Base-by-base conservation (phyloP, 306 rosid genomes). In the Vicia sativa region DNA sequence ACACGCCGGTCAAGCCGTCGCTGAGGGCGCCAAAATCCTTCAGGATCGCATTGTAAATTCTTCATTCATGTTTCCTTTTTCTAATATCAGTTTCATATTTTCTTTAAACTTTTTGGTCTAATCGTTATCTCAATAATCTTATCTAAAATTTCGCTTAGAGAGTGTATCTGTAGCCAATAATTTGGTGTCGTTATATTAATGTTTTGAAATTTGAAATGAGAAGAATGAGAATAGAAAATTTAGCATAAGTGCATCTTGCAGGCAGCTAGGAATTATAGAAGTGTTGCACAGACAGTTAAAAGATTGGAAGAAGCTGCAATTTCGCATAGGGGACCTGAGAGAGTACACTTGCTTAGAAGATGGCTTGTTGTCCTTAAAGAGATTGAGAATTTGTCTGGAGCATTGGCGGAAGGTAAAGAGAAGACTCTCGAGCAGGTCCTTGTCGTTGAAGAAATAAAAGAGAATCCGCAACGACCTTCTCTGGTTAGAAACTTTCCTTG, bases 1-100 rank as follows among this genome's bases (percentile, higher is more conserved):
- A 15, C 99, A 95, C 2, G 99, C 99, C 61, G 97, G 99, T 11
- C 99, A 95, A 45, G 99, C 96, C 61, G 97, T 95, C 1, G 87
- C 96, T 0, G 99, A 86, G 71, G 97, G 99, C 58, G 95, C 99
- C 77, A 95, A 95, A 76, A 82, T 89, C 68, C 82, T 90, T 12
- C 99, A 95, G 15, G 96, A 95, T 78, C 97, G 99, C 65, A 89
- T 95, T 76, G 99, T 95, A 88, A 79, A 19, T 10, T 65, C 63
- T 19, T 28, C 28, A 4, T 16, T 3, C 43, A 4, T 37, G 2
- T 56, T 18, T 18, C 63, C 21, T 7, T 2, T 43, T 75, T 76
- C 49, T 16, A 23, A 41, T 45, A 14, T 34, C 11, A 58, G 60
- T 15, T 73, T 7, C 26, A 26, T 34, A 13, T 35, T 45, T 54